phyloP scores from a whole-genome alignment of 2,329 filamentous ascomycete species.

The Phyllosticta paracitricarpa region DNA sequence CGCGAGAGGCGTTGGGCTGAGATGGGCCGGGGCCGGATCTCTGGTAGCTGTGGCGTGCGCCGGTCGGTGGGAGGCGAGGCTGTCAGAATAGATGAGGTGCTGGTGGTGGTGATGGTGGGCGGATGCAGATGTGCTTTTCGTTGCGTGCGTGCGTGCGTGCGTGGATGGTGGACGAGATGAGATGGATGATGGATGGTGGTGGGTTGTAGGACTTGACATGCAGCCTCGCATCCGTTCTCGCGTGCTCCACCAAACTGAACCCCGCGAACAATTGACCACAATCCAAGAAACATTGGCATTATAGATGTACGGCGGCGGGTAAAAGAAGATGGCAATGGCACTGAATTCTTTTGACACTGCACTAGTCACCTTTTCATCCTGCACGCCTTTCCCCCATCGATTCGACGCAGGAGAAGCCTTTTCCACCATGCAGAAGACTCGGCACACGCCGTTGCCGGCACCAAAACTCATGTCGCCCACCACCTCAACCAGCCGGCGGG shows the following conservation, averaged over 20 bases:
- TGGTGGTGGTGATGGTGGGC: not conserved
- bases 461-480: too few species aligned
- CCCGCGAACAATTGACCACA: too few species aligned
- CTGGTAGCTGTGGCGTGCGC: too few species aligned
- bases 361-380: too few species aligned
- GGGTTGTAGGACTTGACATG: not conserved
- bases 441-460: not conserved
- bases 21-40: not conserved
- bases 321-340: too few species aligned
- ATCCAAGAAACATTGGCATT: too few species aligned
- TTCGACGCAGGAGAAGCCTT: too few species aligned
- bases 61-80: too few species aligned
- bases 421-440: not conserved
- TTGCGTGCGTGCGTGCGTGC: not conserved
- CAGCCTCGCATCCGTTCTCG: not conserved
- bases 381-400: not conserved
- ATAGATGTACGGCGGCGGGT: too few species aligned
- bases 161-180: not conserved
- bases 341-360: too few species aligned
- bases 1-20: not conserved
- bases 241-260: not conserved
- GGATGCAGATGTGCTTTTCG: not conserved
- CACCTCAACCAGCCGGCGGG: too few species aligned
- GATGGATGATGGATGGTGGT: not conserved
- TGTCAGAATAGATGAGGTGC: not conserved